Evolutionary conservation across 352 stramenopile genomes (phyloP).

Genomic region (Peronosclerospora sorghi): DNA sequence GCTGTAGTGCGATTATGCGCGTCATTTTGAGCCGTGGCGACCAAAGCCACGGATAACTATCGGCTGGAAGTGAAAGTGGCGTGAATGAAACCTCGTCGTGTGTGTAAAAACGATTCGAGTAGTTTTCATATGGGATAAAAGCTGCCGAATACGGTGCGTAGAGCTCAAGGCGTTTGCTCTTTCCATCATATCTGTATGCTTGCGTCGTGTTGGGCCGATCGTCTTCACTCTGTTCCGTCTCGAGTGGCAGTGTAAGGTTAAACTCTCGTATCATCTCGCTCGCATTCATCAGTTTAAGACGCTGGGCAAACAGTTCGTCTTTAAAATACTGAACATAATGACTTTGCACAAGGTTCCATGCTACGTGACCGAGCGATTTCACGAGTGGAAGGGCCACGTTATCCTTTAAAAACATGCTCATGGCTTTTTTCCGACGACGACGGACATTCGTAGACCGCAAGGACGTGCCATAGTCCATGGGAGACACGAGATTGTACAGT

Average conservation of each 20-base stretch:
- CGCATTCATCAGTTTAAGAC: conserved; percentile 26
- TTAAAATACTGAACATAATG: conserved; percentile 35
- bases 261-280: conserved; percentile 28
- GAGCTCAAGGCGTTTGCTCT: conserved; percentile 9
- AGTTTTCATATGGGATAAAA: conserved; percentile 39
- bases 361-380: conserved; percentile 20
- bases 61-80: conserved; percentile 22
- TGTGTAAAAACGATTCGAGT: conserved; percentile 36
- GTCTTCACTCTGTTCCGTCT: conserved; percentile 6
- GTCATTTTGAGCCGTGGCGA: conserved; percentile 15
- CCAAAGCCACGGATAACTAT: conserved; percentile 43
- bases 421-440: conserved; percentile 23
- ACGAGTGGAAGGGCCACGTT: conserved; percentile 26
- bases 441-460: conserved; percentile 22
- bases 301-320: conserved; percentile 16
- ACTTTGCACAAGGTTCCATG: conserved; percentile 21
- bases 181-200: conserved; percentile 17
- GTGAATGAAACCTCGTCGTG: conserved; percentile 23
- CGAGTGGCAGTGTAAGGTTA: conserved; percentile 20
- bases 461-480: conserved; percentile 28
- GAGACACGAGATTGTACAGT: conserved; percentile 45
- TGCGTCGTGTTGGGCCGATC: conserved; percentile 21
- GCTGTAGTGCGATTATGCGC: conserved; percentile 15
- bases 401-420: conserved; percentile 27
- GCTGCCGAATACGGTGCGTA: conserved; percentile 12